These are phyloP conservation scores for Hypoxylon perforatum DNA, from an alignment of 495 filamentous ascomycete species.

Conservation along the genomic window DNA sequence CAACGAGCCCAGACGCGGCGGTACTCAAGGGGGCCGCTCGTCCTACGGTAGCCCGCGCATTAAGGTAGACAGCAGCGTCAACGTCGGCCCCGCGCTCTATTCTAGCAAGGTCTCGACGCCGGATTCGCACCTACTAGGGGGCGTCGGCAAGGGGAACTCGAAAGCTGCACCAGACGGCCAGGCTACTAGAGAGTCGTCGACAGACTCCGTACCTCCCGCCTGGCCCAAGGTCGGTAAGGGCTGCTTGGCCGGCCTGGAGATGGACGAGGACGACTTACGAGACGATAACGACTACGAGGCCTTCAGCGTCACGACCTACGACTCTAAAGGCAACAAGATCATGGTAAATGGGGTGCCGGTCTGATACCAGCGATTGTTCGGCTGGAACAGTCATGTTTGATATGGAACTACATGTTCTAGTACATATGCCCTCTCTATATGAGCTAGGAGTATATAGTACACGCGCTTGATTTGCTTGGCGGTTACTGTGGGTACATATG, in stretches of 20 bases:
- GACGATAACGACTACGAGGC: constrained; percentile 63
- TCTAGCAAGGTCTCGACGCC: constrained; percentile 37
- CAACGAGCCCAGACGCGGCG: constrained; percentile 32
- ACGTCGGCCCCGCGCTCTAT: constrained; percentile 22
- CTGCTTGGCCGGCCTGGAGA: constrained; percentile 58
- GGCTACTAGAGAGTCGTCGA: constrained; percentile 31
- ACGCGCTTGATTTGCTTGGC: no score
- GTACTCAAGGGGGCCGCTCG: constrained; percentile 50
- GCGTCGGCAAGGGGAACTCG: not conserved
- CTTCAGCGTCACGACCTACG: constrained; percentile 63
- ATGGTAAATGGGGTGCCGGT: constrained; percentile 44
- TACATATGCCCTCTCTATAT: not conserved
- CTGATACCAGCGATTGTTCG: constrained; percentile 1
- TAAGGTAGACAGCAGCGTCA: constrained; percentile 31
- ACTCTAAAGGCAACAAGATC: constrained; percentile 51
- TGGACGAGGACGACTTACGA: constrained; percentile 58
- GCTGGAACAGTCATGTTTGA: not conserved
- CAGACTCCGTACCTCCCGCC: constrained; percentile 62
- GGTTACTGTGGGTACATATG: no score
- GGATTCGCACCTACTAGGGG: constrained; percentile 11
- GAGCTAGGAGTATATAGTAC: no score
- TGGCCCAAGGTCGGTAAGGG: constrained; percentile 76
- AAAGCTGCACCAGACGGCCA: constrained; percentile 15
- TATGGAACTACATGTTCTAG: not conserved
- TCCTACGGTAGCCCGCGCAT: constrained; percentile 16